These are phyloP conservation scores for Sphaerobolus stellatus DNA, from an alignment of 1,284 basidiomycete genomes.

Conservation along the genomic window DNA sequence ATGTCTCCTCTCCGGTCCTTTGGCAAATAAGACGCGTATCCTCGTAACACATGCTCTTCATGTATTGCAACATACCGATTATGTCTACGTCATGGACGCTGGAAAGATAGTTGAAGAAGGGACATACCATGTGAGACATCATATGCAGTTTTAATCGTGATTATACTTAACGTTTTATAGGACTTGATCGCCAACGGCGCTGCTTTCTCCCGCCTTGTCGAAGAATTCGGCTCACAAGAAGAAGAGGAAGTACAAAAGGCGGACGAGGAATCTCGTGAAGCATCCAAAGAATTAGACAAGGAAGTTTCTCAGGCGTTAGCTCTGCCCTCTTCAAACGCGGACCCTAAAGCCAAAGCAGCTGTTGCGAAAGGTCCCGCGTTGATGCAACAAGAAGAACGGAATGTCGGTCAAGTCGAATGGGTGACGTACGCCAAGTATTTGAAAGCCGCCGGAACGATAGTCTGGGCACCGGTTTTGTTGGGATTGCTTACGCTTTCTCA, in stretches of 20 bases:
- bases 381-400: conserved; percentile 58
- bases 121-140: conserved; percentile 49
- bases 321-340: not conserved
- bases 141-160: conserved; percentile 8
- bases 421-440: conserved; percentile 56
- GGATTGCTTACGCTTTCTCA: conserved; percentile 26
- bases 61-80: conserved; percentile 64
- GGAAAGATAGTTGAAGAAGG: conserved; percentile 65
- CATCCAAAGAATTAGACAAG: conserved; percentile 23
- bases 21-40: conserved; percentile 65
- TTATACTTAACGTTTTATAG: conserved; percentile 26
- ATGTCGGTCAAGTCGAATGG: conserved; percentile 51
- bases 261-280: conserved; percentile 13
- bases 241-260: conserved; percentile 29
- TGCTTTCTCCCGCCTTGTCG: conserved; percentile 59
- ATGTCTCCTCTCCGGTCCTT: conserved; percentile 55
- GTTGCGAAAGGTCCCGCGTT: conserved; percentile 35
- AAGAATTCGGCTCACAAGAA: conserved; percentile 48
- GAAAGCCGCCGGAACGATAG: conserved; percentile 47
- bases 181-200: conserved; percentile 52
- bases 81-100: conserved; percentile 74
- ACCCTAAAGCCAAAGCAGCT: conserved; percentile 21
- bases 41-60: conserved; percentile 77
- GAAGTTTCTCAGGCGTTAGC: not conserved
- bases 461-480: conserved; percentile 41